Conservation (phyloP, 1,284 basidiomycete species). For the Rhizoctonia solani region DNA sequence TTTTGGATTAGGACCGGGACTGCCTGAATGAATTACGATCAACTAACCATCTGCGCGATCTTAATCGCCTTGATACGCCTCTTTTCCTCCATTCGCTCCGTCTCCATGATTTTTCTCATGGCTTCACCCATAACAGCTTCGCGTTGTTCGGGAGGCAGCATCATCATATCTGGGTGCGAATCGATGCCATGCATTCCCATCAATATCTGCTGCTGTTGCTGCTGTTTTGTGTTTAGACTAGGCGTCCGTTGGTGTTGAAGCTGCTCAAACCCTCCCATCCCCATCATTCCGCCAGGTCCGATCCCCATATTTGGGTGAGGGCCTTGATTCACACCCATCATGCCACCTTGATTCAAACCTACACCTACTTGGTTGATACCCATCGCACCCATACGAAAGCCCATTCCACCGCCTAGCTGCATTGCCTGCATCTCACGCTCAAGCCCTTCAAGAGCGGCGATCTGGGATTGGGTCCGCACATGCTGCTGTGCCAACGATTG, state of each 20-base stretch:
- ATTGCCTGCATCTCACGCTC: slow-evolving; percentile 48
- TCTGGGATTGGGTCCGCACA: slow-evolving; percentile 38
- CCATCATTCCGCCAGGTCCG: slow-evolving; percentile 26
- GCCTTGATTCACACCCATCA: not conserved
- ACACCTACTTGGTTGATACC: slow-evolving; percentile 32
- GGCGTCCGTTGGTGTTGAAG: slow-evolving; percentile 32
- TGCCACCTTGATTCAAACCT: slow-evolving; percentile 10
- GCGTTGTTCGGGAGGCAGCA: slow-evolving; percentile 58
- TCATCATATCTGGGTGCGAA: slow-evolving; percentile 27
- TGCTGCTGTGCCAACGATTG: slow-evolving; percentile 18
- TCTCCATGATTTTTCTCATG: slow-evolving; percentile 84
- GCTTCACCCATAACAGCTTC: slow-evolving; percentile 73
- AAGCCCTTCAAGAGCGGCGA: slow-evolving; percentile 49
- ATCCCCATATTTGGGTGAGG: slow-evolving; percentile 7
- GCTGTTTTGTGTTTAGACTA: slow-evolving; percentile 39
- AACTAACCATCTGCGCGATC: slow-evolving; percentile 78
- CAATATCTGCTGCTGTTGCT: slow-evolving; percentile 32
- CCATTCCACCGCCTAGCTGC: slow-evolving; percentile 35
- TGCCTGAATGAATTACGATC: slow-evolving; percentile 23
- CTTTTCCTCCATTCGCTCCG: slow-evolving; percentile 83
- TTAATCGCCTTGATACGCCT: slow-evolving; percentile 78
- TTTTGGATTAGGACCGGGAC: slow-evolving; percentile 34
- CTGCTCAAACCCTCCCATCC: no score
- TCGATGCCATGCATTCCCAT: slow-evolving; percentile 29
- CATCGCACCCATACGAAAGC: slow-evolving; percentile 7